These are phyloP conservation scores for Neonectria faginata DNA, from an alignment of 2,329 filamentous ascomycete species.

Conservation along the genomic window DNA sequence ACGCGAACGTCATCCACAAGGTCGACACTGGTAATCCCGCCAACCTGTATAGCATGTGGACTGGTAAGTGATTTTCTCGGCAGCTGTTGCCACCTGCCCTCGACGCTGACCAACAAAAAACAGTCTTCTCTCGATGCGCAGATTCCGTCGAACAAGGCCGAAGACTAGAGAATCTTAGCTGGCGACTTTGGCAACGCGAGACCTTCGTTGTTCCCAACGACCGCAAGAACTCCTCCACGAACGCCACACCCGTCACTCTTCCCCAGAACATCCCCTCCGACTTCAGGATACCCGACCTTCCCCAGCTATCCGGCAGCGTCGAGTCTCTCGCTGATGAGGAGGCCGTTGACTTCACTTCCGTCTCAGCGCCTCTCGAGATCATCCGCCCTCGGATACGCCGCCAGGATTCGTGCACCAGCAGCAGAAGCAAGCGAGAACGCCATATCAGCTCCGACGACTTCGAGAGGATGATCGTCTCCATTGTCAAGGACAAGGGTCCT, in stretches of 20 bases:
- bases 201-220: conserved; percentile 77
- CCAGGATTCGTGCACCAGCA: conserved; percentile 77
- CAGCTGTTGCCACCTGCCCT: conserved; percentile 21
- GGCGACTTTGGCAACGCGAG: conserved; percentile 94
- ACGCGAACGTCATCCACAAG: conserved; percentile 91
- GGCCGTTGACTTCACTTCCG: conserved; percentile 66
- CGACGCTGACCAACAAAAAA: conserved; percentile 47
- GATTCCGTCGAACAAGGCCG: conserved; percentile 94
- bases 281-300: conserved; percentile 65
- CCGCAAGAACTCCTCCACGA: conserved; percentile 56
- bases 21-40: conserved; percentile 94
- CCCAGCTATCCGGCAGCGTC: conserved; percentile 81
- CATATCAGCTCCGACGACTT: conserved; percentile 94
- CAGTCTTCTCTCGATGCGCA: conserved; percentile 94
- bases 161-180: conserved; percentile 93
- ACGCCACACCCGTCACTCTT: conserved; percentile 57
- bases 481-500: conserved; percentile 85
- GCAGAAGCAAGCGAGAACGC: conserved; percentile 81
- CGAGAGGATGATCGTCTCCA: conserved; percentile 93
- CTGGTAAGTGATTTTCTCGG: conserved; percentile 71
- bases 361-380: conserved; percentile 68
- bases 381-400: conserved; percentile 75
- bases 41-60: conserved; percentile 97
- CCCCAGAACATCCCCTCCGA: conserved; percentile 63
- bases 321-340: conserved; percentile 80